Conservation (phyloP, 2,329 filamentous ascomycete species). For the Cryoendolithus antarcticus region DNA sequence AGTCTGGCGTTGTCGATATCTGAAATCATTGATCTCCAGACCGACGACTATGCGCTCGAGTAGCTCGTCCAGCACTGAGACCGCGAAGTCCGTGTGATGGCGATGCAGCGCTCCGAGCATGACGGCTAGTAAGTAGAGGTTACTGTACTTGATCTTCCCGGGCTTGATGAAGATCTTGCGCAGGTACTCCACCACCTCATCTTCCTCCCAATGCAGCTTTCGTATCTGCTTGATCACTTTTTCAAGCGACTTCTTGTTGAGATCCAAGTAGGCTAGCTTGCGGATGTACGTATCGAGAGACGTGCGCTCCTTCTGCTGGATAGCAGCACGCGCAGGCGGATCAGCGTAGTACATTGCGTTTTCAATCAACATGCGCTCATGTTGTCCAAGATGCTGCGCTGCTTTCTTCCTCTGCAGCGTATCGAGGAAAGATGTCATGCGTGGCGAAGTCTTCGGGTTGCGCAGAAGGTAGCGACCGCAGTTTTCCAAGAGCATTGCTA, state of each 20-base stretch:
- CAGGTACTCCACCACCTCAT: conserved; percentile 66
- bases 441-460: conserved; percentile 80
- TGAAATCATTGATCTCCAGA: conserved; percentile 92
- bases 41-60: conserved; percentile 83
- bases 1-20: conserved; percentile 87
- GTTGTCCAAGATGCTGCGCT: conserved; percentile 86
- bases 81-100: conserved; percentile 83
- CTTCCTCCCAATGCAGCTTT: conserved; percentile 94
- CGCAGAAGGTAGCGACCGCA: conserved; percentile 89
- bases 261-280: conserved; percentile 82
- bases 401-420: conserved; percentile 92
- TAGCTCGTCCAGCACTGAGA: conserved; percentile 82
- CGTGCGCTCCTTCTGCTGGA: conserved; percentile 91
- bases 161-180: conserved; percentile 93
- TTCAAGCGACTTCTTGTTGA: conserved; percentile 87
- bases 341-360: conserved; percentile 98
- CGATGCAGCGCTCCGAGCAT: conserved; percentile 78
- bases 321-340: conserved; percentile 81
- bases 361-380: conserved; percentile 95
- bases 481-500: conserved; percentile 89
- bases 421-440: conserved; percentile 89
- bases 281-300: conserved; percentile 87
- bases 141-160: conserved; percentile 94
- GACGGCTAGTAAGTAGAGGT: conserved; percentile 85
- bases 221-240: conserved; percentile 90